Evolutionary conservation across 2,329 filamentous ascomycete genomes (phyloP), one percentile per base, ranked within the genome.

Genomic region (Penicillium sp.): DNA sequence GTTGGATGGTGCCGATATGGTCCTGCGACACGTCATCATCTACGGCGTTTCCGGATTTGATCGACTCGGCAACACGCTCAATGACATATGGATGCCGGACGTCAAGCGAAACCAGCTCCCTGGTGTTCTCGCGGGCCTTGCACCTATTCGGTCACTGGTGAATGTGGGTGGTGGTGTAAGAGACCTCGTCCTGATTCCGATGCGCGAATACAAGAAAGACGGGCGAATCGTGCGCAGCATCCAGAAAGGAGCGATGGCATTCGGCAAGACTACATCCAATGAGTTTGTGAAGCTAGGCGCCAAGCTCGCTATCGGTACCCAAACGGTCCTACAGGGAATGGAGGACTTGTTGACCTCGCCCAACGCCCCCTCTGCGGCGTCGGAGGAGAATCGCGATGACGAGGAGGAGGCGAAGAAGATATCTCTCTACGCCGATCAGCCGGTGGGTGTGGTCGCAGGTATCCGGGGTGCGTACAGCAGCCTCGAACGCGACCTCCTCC

Each of bases 31-130:
- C 64, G 86, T 87, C 22, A 97, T 98, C 57, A 82, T 97, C 28
- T 96, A 97, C 57, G 93, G 94, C 23, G 81, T 95, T 1, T 83
- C 83, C 6, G 93, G 93, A 0, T 96, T 97, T 58, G 90, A 97
- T 57, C 84, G 87, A 40, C 77, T 98, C 2, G 89, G 93, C 44
- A 82, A 90, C 66, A 91, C 85, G 2, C 78, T 98, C 27, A 97
- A 97, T 63, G 89, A 95, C 63, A 87, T 96, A 35, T 98, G 93
- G 93, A 94, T 85, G 79, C 89, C 89, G 1, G 91, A 98, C 63
- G 86, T 98, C 45, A 89, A 86, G 64, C 76, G 79, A 13, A 94
- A 91, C 56, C 93, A 98, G 66, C 82, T 98, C 4, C 89, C 89
- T 0, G 84, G 86, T 1, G 86, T 98, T 1, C 78, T 98, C 28